Evolutionary conservation across 2,329 filamentous ascomycete species (phyloP), one percentile per base, ranked within the genome.

Genomic region (Alternaria postmessia): DNA sequence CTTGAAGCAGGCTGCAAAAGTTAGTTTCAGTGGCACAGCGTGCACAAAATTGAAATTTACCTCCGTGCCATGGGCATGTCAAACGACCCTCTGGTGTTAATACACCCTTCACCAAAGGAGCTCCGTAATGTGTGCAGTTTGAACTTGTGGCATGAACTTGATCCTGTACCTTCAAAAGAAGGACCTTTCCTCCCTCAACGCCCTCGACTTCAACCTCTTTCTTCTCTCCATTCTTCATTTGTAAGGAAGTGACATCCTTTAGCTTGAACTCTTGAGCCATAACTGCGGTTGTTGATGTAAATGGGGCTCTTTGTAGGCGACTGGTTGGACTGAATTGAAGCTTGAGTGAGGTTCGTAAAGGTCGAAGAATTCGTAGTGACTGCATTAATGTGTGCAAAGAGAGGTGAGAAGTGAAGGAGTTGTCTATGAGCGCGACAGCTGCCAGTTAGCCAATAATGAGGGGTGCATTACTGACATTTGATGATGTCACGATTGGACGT

Each of bases 51-150:
- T 20, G 5, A 16, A 26, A 56, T 46, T 6, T 61, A 95, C 92
- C 93, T 82, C 94, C 94, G 77, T 98, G 94, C 95, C 95, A 98
- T 4, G 94, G 93, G 78, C 95, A 99, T 7, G 92, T 97, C 63
- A 99, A 80, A 51, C 93, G 86, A 5, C 95, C 95, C 68, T 91
- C 89, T 3, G 88, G 87, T 7, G 92, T 92, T 64, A 99, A 81
- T 7, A 98, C 89, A 54, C 95, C 95, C 68, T 94, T 93, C 54
- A 89, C 88, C 66, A 99, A 81, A 14, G 95, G 95, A 41, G 94
- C 95, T 34, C 95, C 94, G 76, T 96, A 98, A 81, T 98, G 94
- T 14, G 87, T 89, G 76, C 95, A 99, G 68, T 90, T 95, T 39
- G 92, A 83, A 36, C 91, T 93, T 36, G 96, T 79, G 30, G 94